phyloP scores from a whole-genome alignment of 169 alveolate genomes.

The Babesia microti region DNA sequence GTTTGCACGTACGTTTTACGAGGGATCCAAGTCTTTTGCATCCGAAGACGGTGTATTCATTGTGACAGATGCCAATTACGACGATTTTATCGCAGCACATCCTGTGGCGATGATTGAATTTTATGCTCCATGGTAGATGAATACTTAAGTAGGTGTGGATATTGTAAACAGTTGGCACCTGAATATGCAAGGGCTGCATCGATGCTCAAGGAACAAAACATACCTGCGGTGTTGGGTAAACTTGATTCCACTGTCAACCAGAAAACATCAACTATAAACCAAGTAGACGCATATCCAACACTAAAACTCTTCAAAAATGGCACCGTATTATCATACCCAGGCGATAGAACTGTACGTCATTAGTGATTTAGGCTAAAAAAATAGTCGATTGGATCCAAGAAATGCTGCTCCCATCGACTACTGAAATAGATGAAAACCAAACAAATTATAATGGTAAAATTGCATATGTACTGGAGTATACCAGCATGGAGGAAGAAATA shows the following conservation, averaged over 20 bases:
- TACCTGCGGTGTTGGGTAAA: constrained; percentile 72
- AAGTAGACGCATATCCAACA: constrained; percentile 83
- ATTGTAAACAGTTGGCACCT: constrained; percentile 86
- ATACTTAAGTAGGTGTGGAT: constrained; percentile 58
- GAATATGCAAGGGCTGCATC: constrained; percentile 84
- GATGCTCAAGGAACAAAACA: constrained; percentile 53
- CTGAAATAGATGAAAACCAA: constrained; percentile 25
- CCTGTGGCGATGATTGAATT: constrained; percentile 72
- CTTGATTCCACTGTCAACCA: constrained; percentile 75
- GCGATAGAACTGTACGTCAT: constrained; percentile 47
- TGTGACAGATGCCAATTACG: constrained; percentile 66
- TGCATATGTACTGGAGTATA: constrained; percentile 32
- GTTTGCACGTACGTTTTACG: no score
- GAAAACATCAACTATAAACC: constrained; percentile 67
- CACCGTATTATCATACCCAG: constrained; percentile 42
- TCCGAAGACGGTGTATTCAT: constrained; percentile 59
- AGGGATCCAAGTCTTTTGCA: constrained; percentile 1
- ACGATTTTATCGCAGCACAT: constrained; percentile 49
- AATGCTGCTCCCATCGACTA: constrained; percentile 47
- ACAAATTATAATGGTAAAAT: constrained; percentile 16
- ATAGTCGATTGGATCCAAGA: constrained; percentile 54
- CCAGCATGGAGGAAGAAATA: constrained; percentile 30
- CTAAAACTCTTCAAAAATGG: constrained; percentile 72
- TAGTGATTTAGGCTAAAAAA: constrained; percentile 22
- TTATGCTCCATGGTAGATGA: constrained; percentile 77